Evolutionary conservation across 116 monocot species (phyloP).

Genomic region (Iris pallida): DNA sequence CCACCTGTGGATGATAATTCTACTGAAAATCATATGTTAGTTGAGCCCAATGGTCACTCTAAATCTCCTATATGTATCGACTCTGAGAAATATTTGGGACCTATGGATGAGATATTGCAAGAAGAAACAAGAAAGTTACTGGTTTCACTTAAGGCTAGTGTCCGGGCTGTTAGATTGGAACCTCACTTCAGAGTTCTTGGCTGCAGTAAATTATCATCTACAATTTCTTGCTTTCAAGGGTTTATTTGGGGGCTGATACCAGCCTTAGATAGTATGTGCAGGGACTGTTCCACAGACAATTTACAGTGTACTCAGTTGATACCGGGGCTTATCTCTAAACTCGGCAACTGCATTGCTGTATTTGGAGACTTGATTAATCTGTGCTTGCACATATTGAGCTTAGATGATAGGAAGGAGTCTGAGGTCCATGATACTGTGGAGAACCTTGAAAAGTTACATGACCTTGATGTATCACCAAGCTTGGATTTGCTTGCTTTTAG

Average conservation of each 20-base stretch:
- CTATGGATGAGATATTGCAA: conserved; percentile 37
- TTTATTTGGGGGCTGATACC: conserved; percentile 63
- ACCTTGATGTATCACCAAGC: not conserved
- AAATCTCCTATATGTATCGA: conserved; percentile 10
- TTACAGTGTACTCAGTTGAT: conserved; percentile 6
- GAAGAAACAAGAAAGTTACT: conserved; percentile 29
- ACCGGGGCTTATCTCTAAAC: conserved; percentile 24
- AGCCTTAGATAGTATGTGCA: conserved; percentile 24
- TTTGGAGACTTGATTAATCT: conserved; percentile 52
- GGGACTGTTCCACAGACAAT: conserved; percentile 7
- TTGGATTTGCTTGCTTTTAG: conserved; percentile 10
- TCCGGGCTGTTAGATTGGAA: conserved; percentile 19
- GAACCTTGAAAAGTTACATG: not conserved
- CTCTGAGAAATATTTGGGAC: conserved; percentile 33
- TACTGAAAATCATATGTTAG: not conserved
- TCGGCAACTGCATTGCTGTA: conserved; percentile 26
- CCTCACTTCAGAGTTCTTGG: conserved; percentile 9
- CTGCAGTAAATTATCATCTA: conserved; percentile 38
- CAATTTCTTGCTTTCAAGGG: conserved; percentile 68
- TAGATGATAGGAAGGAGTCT: conserved; percentile 7
- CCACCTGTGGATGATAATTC: conserved; percentile 5
- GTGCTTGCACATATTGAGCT: conserved; percentile 43
- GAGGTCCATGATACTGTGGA: too few species aligned
- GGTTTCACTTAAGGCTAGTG: conserved; percentile 12
- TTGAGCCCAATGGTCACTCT: conserved; percentile 7